Base-by-base conservation (phyloP, 192 early-diverging fungal species). In the Backusella australiensis region DNA sequence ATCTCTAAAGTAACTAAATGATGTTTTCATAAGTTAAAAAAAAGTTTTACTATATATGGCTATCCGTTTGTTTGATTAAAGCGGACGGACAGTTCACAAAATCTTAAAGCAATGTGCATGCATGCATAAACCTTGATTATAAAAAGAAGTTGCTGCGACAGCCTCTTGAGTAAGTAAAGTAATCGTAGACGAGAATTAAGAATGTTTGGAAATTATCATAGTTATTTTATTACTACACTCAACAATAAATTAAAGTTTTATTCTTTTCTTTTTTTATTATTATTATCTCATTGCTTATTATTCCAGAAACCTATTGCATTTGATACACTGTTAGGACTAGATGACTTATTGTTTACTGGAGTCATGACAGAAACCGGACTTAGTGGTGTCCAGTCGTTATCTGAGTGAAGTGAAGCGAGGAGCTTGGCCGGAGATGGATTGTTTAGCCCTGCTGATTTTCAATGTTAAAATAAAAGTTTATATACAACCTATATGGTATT, bases 231-330 rank as follows among this genome's bases (percentile, higher is more conserved):
- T 23, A 39, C 21, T 39, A 11, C 38, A 39, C 32, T 32, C 2
- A 69, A 69, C 19, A 69, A 69, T 69, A 38, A 35, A 41, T 38
- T 49, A 44, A 23, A 12, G 2, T 32, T 66, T 32, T 32, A 26
- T 71, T 29, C 46, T 49, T 49, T 44, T 71, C 2, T 44, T 21
- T 49, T 44, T 15, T 44, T 15, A 15, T 35, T 3, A 4, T 35
- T 19, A 68, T 68, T 5, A 1, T 68, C 17, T 36, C 67, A 46
- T 32, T 75, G 65, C 26, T 67, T 75, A 19, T 75, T 75, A 42
- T 75, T 75, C 74, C 74, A 75, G 41, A 75, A 75, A 17, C 74
- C 74, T 35, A 75, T 66, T 42, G 39, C 66, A 44, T 44, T 65
- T 9, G 74, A 75, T 19, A 75, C 74, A 26, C 35, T 75, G 17